These are phyloP conservation scores for Anisodus tanguticus DNA, from an alignment of 257 asterid genomes.

Conservation along the genomic window DNA sequence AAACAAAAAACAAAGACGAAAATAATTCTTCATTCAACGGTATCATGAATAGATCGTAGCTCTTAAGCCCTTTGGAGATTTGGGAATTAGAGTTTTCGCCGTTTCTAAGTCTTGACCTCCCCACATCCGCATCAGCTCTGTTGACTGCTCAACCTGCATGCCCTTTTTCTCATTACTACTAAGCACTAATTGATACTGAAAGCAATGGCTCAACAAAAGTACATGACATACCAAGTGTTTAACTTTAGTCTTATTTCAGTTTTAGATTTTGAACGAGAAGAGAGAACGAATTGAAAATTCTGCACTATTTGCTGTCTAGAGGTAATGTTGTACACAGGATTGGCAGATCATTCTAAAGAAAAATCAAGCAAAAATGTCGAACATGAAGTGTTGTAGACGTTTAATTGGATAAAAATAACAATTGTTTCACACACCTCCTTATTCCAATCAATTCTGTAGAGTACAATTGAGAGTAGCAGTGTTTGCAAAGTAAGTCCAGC, in stretches of 20 bases:
- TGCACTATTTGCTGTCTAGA: background rate
- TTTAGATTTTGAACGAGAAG: background rate
- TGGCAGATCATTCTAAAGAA: no score
- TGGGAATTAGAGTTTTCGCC: background rate
- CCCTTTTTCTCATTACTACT: background rate
- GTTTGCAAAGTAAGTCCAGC: slow-evolving; percentile 71
- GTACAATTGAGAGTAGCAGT: slow-evolving; percentile 47
- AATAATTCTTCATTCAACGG: background rate
- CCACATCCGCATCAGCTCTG: slow-evolving; percentile 65
- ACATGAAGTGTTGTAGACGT: background rate
- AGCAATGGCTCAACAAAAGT: background rate
- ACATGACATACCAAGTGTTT: no score
- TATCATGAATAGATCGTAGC: background rate
- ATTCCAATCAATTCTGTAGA: slow-evolving; percentile 70
- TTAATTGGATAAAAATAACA: background rate
- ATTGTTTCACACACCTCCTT: slow-evolving; percentile 54
- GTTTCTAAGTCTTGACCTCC: slow-evolving; percentile 54
- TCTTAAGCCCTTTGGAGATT: background rate
- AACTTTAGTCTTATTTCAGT: no score
- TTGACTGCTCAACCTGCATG: slow-evolving; percentile 63
- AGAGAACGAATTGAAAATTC: background rate
- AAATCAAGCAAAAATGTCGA: background rate
- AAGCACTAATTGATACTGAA: background rate
- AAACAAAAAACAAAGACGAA: background rate
- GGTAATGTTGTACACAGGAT: background rate